A percentile compares a stretch with the other conserved stretches of the same genome.
Evolutionary conservation across 371 early-diverging fungal genomes (phyloP).

Genomic region (Rhizopus arrhizus): DNA sequence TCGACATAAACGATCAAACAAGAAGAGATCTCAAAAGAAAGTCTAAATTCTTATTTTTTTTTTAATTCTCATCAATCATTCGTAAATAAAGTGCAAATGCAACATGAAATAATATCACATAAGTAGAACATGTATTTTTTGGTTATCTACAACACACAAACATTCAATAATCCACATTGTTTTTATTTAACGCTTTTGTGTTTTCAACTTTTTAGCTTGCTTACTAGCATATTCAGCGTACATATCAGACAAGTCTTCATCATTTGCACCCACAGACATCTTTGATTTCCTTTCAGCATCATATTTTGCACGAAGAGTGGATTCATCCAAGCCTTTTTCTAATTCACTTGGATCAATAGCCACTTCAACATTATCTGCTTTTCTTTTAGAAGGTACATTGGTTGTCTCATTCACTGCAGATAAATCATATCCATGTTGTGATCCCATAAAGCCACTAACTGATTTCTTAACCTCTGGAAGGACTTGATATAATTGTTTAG

Average conservation of each 20-base stretch:
- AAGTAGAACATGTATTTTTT: too few species aligned
- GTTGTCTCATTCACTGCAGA: slow-evolving; percentile 43
- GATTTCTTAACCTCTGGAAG: slow-evolving; percentile 77
- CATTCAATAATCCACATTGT: background rate
- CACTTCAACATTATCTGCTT: slow-evolving; percentile 68
- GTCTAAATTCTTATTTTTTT: slow-evolving; percentile 13
- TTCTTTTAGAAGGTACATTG: slow-evolving; percentile 48
- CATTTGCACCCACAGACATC: slow-evolving; percentile 34
- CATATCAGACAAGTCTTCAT: slow-evolving; percentile 85
- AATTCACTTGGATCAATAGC: slow-evolving; percentile 78
- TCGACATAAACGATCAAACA: background rate
- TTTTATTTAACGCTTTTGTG: slow-evolving; percentile 48
- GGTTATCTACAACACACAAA: too few species aligned
- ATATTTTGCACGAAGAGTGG: slow-evolving; percentile 72
- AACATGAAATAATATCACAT: too few species aligned
- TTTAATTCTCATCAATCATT: slow-evolving; percentile 20
- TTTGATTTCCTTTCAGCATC: slow-evolving; percentile 66
- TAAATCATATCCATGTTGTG: slow-evolving; percentile 89
- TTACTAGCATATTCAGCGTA: slow-evolving; percentile 81
- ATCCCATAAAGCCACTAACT: slow-evolving; percentile 92
- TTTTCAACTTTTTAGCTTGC: slow-evolving; percentile 70
- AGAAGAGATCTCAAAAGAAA: background rate
- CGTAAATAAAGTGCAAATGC: too few species aligned
- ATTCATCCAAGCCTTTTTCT: slow-evolving; percentile 68
- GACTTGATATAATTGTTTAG: slow-evolving; percentile 85